phyloP scores from a whole-genome alignment of 495 filamentous ascomycete species.

The Xylaria curta region DNA sequence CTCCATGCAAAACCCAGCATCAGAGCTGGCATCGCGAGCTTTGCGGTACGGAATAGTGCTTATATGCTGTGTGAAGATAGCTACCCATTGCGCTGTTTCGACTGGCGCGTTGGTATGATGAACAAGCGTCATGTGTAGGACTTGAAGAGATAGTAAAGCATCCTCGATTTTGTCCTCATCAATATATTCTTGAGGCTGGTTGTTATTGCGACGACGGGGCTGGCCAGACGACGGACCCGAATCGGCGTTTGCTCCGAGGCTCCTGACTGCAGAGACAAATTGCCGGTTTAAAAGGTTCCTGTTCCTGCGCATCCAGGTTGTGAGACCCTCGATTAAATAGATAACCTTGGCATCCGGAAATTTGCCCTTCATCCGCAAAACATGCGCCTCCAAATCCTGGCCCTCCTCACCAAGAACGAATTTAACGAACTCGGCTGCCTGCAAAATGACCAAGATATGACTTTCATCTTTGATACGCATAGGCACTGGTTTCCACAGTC shows the following conservation, averaged over 20 bases:
- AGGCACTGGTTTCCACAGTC: slow-evolving; percentile 71
- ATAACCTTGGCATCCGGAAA: slow-evolving; percentile 65
- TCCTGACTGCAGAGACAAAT: slow-evolving; percentile 69
- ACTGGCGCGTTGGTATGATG: slow-evolving; percentile 68
- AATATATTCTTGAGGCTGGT: slow-evolving; percentile 56
- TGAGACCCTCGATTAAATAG: slow-evolving; percentile 80
- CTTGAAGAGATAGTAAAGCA: slow-evolving; percentile 74
- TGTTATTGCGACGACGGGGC: slow-evolving; percentile 49
- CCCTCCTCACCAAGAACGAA: slow-evolving; percentile 57
- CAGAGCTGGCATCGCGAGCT: slow-evolving; percentile 45
- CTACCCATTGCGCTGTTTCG: slow-evolving; percentile 80
- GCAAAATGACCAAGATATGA: slow-evolving; percentile 70
- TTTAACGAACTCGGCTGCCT: slow-evolving; percentile 72
- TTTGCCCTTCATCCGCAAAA: slow-evolving; percentile 59
- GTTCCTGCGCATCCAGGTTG: slow-evolving; percentile 72
- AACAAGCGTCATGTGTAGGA: slow-evolving; percentile 69
- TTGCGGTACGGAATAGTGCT: slow-evolving; percentile 75
- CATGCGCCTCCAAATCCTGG: slow-evolving; percentile 65
- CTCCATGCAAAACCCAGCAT: slow-evolving; percentile 82
- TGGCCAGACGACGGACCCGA: slow-evolving; percentile 22
- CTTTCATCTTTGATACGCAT: slow-evolving; percentile 65
- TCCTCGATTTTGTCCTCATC: slow-evolving; percentile 78
- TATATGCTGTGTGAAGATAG: slow-evolving; percentile 81
- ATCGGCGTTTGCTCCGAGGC: slow-evolving; percentile 47
- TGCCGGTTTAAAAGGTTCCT: slow-evolving; percentile 68